These are phyloP conservation scores for Penicillium paradoxum DNA, from an alignment of 495 filamentous ascomycete species.

Conservation along the genomic window DNA sequence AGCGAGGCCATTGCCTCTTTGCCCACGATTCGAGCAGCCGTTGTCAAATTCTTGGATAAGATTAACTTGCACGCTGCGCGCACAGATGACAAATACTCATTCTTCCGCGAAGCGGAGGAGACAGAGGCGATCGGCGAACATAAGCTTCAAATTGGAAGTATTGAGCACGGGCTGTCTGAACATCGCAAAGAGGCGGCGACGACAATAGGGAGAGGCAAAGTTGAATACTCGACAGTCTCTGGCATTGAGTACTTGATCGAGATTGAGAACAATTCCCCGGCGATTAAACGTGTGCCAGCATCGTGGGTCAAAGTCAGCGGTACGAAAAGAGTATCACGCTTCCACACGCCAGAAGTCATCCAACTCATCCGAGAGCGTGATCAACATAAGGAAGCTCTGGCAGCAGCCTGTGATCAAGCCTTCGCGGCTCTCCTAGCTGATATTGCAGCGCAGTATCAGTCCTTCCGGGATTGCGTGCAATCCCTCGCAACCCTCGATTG, in stretches of 20 bases:
- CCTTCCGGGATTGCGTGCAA: conserved; percentile 80
- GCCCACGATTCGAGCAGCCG: conserved; percentile 66
- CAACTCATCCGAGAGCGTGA: conserved; percentile 81
- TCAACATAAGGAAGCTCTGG: conserved; percentile 89
- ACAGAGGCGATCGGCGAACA: conserved; percentile 79
- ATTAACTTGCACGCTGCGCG: conserved; percentile 83
- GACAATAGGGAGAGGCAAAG: conserved; percentile 62
- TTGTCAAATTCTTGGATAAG: conserved; percentile 69
- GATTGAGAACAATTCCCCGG: conserved; percentile 64
- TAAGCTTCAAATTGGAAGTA: conserved; percentile 85
- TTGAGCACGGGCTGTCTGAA: conserved; percentile 79
- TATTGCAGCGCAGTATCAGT: conserved; percentile 79
- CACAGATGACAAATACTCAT: conserved; percentile 85
- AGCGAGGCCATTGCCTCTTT: conserved; percentile 69
- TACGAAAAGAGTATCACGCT: conserved; percentile 87
- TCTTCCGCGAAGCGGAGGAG: conserved; percentile 84
- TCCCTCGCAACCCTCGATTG: conserved; percentile 87
- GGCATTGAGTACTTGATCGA: conserved; percentile 96
- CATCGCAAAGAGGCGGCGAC: conserved; percentile 67
- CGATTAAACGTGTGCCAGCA: conserved; percentile 80
- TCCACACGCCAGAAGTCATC: conserved; percentile 89
- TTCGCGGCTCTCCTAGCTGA: conserved; percentile 63
- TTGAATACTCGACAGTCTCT: conserved; percentile 73
- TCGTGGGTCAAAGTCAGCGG: conserved; percentile 92
- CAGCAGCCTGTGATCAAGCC: conserved; percentile 87